These are phyloP conservation scores for Gossypium australe DNA, from an alignment of 345 rosid species.

Conservation along the genomic window DNA sequence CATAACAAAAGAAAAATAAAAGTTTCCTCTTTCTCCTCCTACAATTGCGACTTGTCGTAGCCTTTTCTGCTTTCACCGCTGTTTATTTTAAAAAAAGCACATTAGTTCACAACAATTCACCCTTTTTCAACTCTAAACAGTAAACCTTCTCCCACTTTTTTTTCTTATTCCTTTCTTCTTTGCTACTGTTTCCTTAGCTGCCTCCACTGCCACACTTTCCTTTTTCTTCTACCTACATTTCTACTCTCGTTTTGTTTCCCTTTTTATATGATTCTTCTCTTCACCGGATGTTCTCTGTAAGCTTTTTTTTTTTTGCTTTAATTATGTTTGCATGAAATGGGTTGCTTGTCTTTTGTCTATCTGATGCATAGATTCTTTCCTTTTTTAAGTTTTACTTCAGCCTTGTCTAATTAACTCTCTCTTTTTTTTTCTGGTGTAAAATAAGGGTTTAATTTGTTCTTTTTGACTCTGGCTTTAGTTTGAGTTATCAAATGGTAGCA, in stretches of 20 bases:
- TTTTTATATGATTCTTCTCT: background rate
- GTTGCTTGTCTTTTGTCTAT: conserved; percentile 8
- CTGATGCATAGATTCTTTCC: conserved; percentile 9
- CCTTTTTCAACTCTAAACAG: background rate
- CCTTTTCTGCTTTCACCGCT: background rate
- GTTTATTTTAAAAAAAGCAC: background rate
- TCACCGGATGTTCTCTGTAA: conserved; percentile 6
- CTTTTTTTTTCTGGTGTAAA: background rate
- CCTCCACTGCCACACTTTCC: background rate
- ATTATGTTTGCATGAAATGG: conserved; percentile 12
- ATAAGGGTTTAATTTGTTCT: background rate
- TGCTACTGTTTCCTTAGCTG: background rate
- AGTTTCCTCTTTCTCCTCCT: background rate
- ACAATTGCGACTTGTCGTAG: background rate
- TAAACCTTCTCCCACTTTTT: background rate
- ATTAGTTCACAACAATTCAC: background rate
- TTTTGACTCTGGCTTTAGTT: background rate
- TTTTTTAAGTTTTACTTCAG: background rate
- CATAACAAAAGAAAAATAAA: background rate
- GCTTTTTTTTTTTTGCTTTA: background rate
- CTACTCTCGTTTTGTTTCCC: background rate
- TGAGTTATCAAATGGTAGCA: background rate
- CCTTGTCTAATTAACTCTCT: background rate
- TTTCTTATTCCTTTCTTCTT: background rate
- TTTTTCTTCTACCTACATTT: background rate